Base-by-base conservation (phyloP, 371 early-diverging fungal species). In the Basidiobolus meristosporus region DNA sequence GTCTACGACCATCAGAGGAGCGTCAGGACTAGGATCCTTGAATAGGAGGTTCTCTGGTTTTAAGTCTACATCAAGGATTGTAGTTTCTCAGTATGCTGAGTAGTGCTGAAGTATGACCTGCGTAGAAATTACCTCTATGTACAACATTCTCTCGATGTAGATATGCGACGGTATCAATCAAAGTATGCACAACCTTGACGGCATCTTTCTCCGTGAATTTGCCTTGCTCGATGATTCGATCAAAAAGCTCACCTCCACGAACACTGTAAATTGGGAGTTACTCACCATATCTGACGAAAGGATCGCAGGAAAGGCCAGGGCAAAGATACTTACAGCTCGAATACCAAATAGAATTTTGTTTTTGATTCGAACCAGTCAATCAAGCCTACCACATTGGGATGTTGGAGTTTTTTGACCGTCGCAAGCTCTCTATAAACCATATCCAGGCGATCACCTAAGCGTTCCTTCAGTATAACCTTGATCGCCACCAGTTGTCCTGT, bases 161-260 rank as follows among this genome's bases (percentile, higher is more conserved):
- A 42, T 81, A 79, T n/a, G 61, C 68, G n/a, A 82, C 46, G 1
- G 76, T 82, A 19, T 43, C 40, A 16, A 82, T 51, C 18, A 77
- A 65, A 3, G 73, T 70, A 40, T 63, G 62, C 28, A 90, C 68
- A 16, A 83, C 57, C 2, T 51, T 48, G 9, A 72, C 71, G 1
- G 90, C 90, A 52, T 93, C 90, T 26, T 68, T 65, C 54, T 93
- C 95, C 0, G 88, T 74, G 46, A 85, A 90, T 42, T 68, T 70
- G 7, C 90, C 95, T 36, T 70, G 63, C 32, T 76, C 71, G 46
- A 80, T 65, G 23, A 93, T 79, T 38, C 79, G 67, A 28, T 90
- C 82, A 58, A 93, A 91, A 34, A 93, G 60, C 52, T 91, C 91
- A 31, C 90, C 90, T 32, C 90, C 92, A 26, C 73, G 70, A 18